Base-by-base conservation (phyloP, 2,329 filamentous ascomycete genomes). In the Pseudogymnoascus sp. region DNA sequence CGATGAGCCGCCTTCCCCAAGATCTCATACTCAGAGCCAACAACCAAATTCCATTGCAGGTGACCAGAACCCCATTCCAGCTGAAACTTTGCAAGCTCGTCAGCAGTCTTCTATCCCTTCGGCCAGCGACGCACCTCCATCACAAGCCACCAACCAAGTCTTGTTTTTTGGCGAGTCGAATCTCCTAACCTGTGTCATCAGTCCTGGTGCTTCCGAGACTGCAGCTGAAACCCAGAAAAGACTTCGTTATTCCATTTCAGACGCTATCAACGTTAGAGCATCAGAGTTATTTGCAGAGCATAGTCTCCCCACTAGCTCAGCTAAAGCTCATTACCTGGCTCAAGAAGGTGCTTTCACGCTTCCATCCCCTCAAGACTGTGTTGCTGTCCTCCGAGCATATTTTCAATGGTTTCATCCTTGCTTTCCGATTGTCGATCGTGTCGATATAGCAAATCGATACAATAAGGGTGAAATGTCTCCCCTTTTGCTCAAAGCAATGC, bases 321-420 rank as follows among this genome's bases (percentile, higher is more conserved):
- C 73, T 7, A 71, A 74, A 11, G 74, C 75, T 65, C 73, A 72
- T 63, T 71, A 75, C 10, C 70, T 79, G 1, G 72, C 71, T 36
- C 73, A 72, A 3, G 76, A 77, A 36, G 77, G 75, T 0, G 76
- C 74, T 2, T 77, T 83, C 45, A 75, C 76, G 0, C 77, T 82
- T 23, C 81, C 81, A 0, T 74, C 77, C 1, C 67, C 72, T 12
- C 69, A 75, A 1, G 74, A 78, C 16, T 77, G 78, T 45, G 72
- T 79, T 3, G 74, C 74, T 1, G 73, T 81, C 0, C 68, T 84
- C 0, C 72, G 77, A 16, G 81, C 81, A 0, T 85, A 83, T 71
- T 84, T 85, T 63, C 73, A 75, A 21, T 82, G 81, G 77, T 84
- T 83, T 62, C 82, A 85, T 66, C 81, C 82, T 0, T 80, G 80